Conservation (phyloP, 768 basidiomycete genomes). For the Gyrodon lividus region DNA sequence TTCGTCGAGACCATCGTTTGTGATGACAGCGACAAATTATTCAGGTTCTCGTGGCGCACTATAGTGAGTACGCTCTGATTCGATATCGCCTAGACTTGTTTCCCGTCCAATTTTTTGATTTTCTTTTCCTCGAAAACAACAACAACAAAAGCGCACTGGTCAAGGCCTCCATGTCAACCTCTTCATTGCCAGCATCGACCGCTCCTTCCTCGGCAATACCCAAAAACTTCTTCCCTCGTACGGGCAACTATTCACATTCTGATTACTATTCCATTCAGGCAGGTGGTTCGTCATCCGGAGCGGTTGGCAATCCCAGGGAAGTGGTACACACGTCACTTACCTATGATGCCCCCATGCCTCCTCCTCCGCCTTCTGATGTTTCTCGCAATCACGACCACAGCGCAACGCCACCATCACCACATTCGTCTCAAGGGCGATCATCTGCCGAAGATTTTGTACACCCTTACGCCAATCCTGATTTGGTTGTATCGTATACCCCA, state of each 20-base stretch:
- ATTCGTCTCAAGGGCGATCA: slow-evolving; percentile 36
- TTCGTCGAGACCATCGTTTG: slow-evolving; percentile 56
- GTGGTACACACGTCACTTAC: slow-evolving; percentile 1
- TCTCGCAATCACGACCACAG: slow-evolving; percentile 10
- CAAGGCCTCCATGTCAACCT: slow-evolving; percentile 59
- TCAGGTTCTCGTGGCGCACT: slow-evolving; percentile 53
- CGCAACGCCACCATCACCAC: slow-evolving; percentile 18
- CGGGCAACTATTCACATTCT: slow-evolving; percentile 6
- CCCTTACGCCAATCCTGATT: slow-evolving; percentile 81
- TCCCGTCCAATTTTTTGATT: neutral
- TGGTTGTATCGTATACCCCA: slow-evolving; percentile 43
- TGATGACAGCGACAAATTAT: slow-evolving; percentile 50
- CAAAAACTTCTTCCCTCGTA: slow-evolving; percentile 44
- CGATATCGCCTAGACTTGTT: neutral
- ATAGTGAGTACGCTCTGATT: slow-evolving; percentile 46
- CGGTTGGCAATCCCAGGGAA: slow-evolving; percentile 10
- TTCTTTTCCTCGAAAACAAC: slow-evolving; percentile 2
- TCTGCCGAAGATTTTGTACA: slow-evolving; percentile 45
- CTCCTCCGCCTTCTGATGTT: slow-evolving; percentile 14
- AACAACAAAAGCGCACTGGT: slow-evolving; percentile 47
- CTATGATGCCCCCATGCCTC: neutral
- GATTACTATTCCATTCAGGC: slow-evolving; percentile 8
- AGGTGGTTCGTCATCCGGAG: slow-evolving; percentile 6
- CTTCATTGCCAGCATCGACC: slow-evolving; percentile 42
- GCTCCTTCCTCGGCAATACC: slow-evolving; percentile 26